Conservation (phyloP, 2,329 filamentous ascomycete species). For the Talaromyces sp. region DNA sequence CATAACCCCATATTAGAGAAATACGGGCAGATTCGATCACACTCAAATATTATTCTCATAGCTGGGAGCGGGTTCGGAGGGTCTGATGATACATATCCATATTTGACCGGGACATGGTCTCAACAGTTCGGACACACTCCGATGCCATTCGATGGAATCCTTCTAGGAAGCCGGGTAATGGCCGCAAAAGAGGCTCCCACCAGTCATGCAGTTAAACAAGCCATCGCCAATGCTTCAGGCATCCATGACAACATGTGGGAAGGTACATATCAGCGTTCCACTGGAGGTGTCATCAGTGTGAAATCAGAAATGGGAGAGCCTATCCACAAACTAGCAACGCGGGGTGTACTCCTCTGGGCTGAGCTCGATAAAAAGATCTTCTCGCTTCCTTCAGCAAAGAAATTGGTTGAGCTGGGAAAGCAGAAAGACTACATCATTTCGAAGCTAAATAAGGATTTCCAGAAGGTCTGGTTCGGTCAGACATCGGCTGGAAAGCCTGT, state of each 20-base stretch:
- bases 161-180: slow-evolving; percentile 93
- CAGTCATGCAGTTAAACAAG: slow-evolving; percentile 82
- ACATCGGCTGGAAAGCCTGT: slow-evolving; percentile 75
- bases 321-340: slow-evolving; percentile 37
- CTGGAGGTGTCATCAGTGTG: slow-evolving; percentile 92
- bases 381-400: slow-evolving; percentile 30
- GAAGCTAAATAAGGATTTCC: slow-evolving; percentile 92
- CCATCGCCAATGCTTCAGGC: slow-evolving; percentile 80
- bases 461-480: slow-evolving; percentile 92
- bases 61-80: slow-evolving; percentile 90
- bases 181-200: slow-evolving; percentile 88
- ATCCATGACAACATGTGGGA: slow-evolving; percentile 82
- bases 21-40: slow-evolving; percentile 81
- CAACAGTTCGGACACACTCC: slow-evolving; percentile 77
- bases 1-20: slow-evolving; percentile 85
- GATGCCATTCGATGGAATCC: slow-evolving; percentile 89
- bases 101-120: slow-evolving; percentile 84
- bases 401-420: slow-evolving; percentile 80
- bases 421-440: slow-evolving; percentile 81
- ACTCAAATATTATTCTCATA: slow-evolving; percentile 80
- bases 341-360: slow-evolving; percentile 33
- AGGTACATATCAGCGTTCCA: slow-evolving; percentile 83
- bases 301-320: slow-evolving; percentile 40
- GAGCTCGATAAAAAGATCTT: slow-evolving; percentile 30
- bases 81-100: slow-evolving; percentile 84